These are phyloP conservation scores for Gossypium arboreum DNA, from an alignment of 345 rosid species.

Conservation along the genomic window DNA sequence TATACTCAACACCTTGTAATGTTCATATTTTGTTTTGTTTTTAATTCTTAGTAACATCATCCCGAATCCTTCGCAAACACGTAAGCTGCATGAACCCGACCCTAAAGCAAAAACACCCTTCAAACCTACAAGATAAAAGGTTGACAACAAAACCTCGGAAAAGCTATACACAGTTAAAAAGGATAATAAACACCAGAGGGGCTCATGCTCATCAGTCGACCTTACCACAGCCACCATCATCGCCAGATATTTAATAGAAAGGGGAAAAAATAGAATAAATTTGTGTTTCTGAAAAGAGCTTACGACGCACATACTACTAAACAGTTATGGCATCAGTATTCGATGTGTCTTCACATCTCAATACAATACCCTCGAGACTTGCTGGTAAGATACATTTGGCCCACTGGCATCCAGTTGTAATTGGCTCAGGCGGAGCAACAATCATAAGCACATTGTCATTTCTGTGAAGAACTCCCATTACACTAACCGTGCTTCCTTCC, in stretches of 20 bases:
- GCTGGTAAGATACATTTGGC: constrained; percentile 75
- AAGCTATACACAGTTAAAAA: constrained; percentile 8
- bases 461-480: constrained; percentile 93
- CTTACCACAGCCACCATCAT: not conserved
- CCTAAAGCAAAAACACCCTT: not conserved
- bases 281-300: not conserved
- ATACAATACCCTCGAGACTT: constrained; percentile 80
- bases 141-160: not conserved
- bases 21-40: not conserved
- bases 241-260: not conserved
- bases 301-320: constrained; percentile 27
- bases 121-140: not conserved
- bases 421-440: constrained; percentile 73
- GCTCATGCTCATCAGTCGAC: not conserved
- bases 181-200: not conserved
- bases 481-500: constrained; percentile 97
- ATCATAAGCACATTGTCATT: constrained; percentile 95
- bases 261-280: not conserved
- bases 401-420: constrained; percentile 92
- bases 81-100: not conserved
- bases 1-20: not conserved
- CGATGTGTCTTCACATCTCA: constrained; percentile 96
- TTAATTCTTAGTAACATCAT: not conserved
- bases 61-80: not conserved
- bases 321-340: constrained; percentile 89